Conservation (phyloP, 148 eudicot genomes). For the Rhododendron kiyosumense region DNA sequence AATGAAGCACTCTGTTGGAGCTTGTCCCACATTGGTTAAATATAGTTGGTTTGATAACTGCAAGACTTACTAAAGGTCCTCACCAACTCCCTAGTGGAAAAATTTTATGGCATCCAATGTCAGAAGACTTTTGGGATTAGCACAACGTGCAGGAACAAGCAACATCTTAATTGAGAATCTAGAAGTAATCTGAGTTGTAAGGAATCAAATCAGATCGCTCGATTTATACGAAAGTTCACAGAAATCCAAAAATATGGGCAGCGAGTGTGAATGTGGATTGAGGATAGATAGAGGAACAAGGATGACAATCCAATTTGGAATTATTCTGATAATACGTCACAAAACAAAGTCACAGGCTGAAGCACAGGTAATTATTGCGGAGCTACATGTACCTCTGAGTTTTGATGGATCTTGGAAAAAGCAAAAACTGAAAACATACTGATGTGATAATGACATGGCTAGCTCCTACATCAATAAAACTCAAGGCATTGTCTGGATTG, state of each 20-base stretch:
- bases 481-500: no score
- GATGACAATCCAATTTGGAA: no score
- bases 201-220: not conserved
- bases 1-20: no score
- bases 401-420: no score
- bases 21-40: no score
- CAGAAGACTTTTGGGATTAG: not conserved
- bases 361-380: no score
- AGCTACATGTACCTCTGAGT: no score
- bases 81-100: not conserved
- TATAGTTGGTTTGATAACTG: not conserved
- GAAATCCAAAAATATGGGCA: not conserved
- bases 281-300: not conserved
- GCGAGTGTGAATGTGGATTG: not conserved
- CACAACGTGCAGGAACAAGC: not conserved
- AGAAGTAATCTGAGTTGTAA: not conserved
- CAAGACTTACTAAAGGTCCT: not conserved
- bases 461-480: no score
- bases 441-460: no score
- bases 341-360: no score
- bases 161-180: not conserved
- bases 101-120: not conserved
- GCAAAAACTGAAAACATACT: no score
- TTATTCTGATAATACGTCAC: no score
- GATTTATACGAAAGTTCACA: not conserved